Base-by-base conservation (phyloP, 306 rosid species). In the Quercus variabilis region DNA sequence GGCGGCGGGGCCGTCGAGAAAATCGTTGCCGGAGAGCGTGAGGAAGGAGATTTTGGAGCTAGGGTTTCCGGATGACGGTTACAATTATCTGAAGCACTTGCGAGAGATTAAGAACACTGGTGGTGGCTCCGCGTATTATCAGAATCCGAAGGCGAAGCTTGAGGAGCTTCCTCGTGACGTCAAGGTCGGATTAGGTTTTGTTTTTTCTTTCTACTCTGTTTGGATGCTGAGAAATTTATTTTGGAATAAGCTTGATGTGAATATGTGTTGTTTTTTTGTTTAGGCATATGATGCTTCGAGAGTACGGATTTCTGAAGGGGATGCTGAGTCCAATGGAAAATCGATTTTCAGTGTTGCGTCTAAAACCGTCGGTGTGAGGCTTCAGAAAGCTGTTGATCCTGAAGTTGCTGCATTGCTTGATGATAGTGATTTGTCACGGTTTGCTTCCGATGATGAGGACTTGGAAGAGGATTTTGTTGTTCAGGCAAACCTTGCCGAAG, bases 211-310 rank as follows among this genome's bases (percentile, higher is more conserved):
- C 14, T 25, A 31, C 20, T 71, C 2, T 52, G 51, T 67, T 28
- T n/a, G 41, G 20, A 11, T 46, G 18, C 18, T 3, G 49, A 20
- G 57, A 35, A 57, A 19, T 1, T 25, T 9, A 4, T 68, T 14
- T 68, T 68, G 52, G 25, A 35, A 68, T 62, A 26, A 62, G 9
- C 19, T 30, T 10, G 31, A 64, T 64, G 31, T 14, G 12, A 35
- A 33, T 71, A 20, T 5, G 35, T 49, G 17, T 49, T 49, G 54
- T 49, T 25, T 20, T 76, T 73, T 49, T 35, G 52, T 88, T 56
- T 79, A 95, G 99, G 99, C 99, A 3, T 93, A 86, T 84, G 94
- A 96, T 85, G 99, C 98, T 78, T 90, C 98, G 0, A 89, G 88
- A 49, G 76, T 96, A 79, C 74, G 55, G 46, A 87, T 96, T 78